These are phyloP conservation scores for Neofusicoccum laricinum DNA, from an alignment of 2,329 filamentous ascomycete species.

Conservation along the genomic window DNA sequence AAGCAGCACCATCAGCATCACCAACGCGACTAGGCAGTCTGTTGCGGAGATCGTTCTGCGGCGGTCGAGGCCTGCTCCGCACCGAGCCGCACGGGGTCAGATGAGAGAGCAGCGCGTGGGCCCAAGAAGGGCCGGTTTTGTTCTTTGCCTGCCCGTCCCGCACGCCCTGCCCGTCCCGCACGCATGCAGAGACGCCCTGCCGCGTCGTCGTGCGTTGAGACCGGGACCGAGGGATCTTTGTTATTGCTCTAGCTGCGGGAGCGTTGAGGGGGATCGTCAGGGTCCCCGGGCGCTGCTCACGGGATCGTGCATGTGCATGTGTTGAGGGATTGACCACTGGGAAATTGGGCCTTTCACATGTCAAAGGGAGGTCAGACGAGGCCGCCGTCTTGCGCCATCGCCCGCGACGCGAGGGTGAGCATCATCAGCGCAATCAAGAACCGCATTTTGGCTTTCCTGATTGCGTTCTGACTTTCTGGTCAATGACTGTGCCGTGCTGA, in stretches of 20 bases:
- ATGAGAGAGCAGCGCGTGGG: neutral
- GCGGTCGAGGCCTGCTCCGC: neutral
- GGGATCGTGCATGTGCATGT: constrained; percentile 10
- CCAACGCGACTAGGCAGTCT: neutral
- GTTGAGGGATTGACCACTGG: constrained; percentile 11
- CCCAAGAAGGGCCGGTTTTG: neutral
- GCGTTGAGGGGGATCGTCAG: constrained; percentile 13
- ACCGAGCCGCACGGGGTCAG: neutral
- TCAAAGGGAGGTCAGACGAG: neutral
- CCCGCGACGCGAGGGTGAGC: neutral
- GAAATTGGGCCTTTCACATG: neutral
- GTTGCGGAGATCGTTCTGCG: neutral
- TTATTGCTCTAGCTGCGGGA: constrained; percentile 1
- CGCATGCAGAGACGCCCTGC: neutral
- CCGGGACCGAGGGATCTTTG: neutral
- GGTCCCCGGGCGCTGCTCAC: neutral
- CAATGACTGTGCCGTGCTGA: neutral
- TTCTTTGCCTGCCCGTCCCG: neutral
- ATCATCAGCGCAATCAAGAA: neutral
- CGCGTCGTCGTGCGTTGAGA: neutral
- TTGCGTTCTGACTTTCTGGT: neutral
- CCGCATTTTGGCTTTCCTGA: neutral
- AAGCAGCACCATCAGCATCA: neutral
- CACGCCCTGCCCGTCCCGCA: neutral
- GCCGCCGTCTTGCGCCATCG: neutral